Conservation (phyloP, 2,329 filamentous ascomycete species). For the Colletotrichum sojae region DNA sequence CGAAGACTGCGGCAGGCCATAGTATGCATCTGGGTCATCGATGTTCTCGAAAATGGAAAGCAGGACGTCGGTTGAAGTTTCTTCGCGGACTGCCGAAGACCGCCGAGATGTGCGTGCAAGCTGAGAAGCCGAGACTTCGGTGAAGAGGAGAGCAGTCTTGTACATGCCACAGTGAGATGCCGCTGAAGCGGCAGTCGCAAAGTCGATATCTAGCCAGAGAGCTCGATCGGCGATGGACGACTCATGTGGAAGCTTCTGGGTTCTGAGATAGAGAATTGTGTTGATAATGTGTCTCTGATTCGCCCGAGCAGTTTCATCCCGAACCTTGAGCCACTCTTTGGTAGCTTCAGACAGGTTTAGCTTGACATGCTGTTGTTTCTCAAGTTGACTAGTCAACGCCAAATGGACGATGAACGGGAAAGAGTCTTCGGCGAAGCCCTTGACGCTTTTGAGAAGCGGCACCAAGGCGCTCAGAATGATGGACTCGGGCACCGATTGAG, state of each 20-base stretch:
- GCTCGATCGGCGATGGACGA: slow-evolving; percentile 82
- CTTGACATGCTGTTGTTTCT: slow-evolving; percentile 72
- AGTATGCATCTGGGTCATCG: slow-evolving; percentile 96
- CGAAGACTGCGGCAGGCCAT: slow-evolving; percentile 85
- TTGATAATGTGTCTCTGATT: slow-evolving; percentile 83
- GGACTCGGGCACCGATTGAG: slow-evolving; percentile 71
- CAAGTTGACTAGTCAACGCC: slow-evolving; percentile 78
- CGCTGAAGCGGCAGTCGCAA: slow-evolving; percentile 76
- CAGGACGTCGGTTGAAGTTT: slow-evolving; percentile 77
- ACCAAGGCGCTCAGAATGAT: slow-evolving; percentile 79
- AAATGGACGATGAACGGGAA: slow-evolving; percentile 91
- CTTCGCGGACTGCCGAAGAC: slow-evolving; percentile 68
- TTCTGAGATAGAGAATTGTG: slow-evolving; percentile 88
- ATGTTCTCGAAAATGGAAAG: slow-evolving; percentile 91
- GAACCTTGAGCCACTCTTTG: slow-evolving; percentile 72
- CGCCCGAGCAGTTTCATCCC: slow-evolving; percentile 46
- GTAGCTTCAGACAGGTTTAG: slow-evolving; percentile 76
- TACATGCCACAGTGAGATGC: slow-evolving; percentile 86
- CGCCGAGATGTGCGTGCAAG: slow-evolving; percentile 72
- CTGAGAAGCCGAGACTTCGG: slow-evolving; percentile 78
- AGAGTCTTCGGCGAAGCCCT: slow-evolving; percentile 78
- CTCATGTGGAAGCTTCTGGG: slow-evolving; percentile 82
- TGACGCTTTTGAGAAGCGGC: slow-evolving; percentile 75
- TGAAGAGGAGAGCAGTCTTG: slow-evolving; percentile 87
- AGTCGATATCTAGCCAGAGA: slow-evolving; percentile 90